Conservation (phyloP, 352 stramenopile genomes). For the Pythium coloratum region DNA sequence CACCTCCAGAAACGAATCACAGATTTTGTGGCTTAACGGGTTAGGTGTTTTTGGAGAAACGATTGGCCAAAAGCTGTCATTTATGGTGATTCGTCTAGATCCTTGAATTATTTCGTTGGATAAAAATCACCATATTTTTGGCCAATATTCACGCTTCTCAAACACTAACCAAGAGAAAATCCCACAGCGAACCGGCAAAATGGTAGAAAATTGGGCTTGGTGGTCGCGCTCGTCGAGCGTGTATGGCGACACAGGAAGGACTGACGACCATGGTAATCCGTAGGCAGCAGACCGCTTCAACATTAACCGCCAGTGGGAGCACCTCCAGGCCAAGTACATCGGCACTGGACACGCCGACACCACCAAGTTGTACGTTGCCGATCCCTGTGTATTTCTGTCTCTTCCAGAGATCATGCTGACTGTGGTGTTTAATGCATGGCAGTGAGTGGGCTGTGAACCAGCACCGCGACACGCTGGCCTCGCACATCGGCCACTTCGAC, state of each 20-base stretch:
- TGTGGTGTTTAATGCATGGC: not conserved
- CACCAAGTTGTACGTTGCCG: constrained; percentile 92
- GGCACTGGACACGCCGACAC: constrained; percentile 96
- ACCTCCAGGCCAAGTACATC: constrained; percentile 94
- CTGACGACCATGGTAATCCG: not conserved
- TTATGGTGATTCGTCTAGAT: not conserved
- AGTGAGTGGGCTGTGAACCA: constrained; percentile 98
- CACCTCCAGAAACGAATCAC: not conserved
- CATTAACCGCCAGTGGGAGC: constrained; percentile 93
- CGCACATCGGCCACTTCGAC: constrained; percentile 97
- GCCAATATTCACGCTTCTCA: not conserved
- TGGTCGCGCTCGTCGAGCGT: not conserved
- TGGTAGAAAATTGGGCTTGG: not conserved
- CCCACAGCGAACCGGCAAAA: constrained; percentile 1
- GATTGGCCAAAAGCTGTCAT: not conserved
- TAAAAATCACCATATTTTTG: not conserved
- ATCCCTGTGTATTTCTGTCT: not conserved
- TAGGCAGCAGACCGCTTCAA: constrained; percentile 89
- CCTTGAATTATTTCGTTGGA: not conserved
- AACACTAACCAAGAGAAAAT: not conserved
- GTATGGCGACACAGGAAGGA: not conserved
- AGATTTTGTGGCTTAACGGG: not conserved
- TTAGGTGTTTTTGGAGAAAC: not conserved
- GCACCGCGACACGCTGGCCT: constrained; percentile 97
- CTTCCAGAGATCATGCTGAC: not conserved